These are phyloP conservation scores for Pelargonium fulgidum DNA, from an alignment of 441 rosid species.

Conservation along the genomic window DNA sequence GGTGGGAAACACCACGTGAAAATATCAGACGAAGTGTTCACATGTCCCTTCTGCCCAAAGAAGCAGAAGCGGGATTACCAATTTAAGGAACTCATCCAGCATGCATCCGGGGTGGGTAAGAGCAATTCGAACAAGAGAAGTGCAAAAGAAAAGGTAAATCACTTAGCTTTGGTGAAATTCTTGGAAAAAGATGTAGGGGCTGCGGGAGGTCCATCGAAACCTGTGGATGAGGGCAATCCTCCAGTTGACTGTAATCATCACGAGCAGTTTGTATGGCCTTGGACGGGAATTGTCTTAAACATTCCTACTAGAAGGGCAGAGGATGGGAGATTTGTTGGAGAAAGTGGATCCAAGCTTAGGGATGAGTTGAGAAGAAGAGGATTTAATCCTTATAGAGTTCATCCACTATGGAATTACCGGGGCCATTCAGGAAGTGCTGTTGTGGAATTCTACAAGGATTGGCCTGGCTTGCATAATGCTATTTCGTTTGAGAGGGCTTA, in stretches of 20 bases:
- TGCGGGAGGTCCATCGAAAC: constrained; percentile 36
- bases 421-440: constrained; percentile 85
- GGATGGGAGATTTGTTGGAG: constrained; percentile 70
- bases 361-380: constrained; percentile 66
- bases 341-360: constrained; percentile 78
- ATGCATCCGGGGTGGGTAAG: constrained; percentile 85
- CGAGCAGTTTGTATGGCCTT: constrained; percentile 92
- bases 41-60: constrained; percentile 75
- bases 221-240: constrained; percentile 25
- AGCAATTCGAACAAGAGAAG: constrained; percentile 66
- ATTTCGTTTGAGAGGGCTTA: constrained; percentile 77
- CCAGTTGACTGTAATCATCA: constrained; percentile 36
- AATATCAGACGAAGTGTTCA: constrained; percentile 44
- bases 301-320: constrained; percentile 51
- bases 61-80: constrained; percentile 60
- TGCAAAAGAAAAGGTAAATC: constrained; percentile 61
- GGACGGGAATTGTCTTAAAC: constrained; percentile 78
- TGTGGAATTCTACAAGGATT: constrained; percentile 77
- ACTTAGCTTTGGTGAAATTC: constrained; percentile 69
- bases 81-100: constrained; percentile 73
- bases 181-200: constrained; percentile 51
- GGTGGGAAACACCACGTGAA: constrained; percentile 48
- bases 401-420: constrained; percentile 66
- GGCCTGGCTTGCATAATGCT: constrained; percentile 90
- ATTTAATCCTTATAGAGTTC: constrained; percentile 72